Base-by-base conservation (phyloP, 2,329 filamentous ascomycete genomes). In the Talaromyces marneffei region DNA sequence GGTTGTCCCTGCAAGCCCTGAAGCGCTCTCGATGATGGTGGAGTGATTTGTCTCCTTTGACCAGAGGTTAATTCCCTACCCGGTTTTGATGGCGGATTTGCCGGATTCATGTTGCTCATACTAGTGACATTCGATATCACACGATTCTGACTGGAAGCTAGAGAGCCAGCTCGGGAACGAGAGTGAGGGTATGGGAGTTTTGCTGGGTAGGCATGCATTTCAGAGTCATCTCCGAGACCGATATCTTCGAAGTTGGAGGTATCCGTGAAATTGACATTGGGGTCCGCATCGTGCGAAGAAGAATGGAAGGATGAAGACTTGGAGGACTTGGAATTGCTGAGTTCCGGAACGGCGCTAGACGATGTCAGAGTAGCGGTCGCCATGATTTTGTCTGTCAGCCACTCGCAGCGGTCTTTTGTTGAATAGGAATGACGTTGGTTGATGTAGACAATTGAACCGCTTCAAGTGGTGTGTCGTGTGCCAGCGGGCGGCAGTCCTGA, bases 241-340 rank as follows among this genome's bases (percentile, higher is more conserved):
- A 97, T 96, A 66, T 97, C 93, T 74, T 97, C 93, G 69, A 97
- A 97, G 73, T 97, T 87, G 65, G 86, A 87, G 62, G 88, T 84
- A 71, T 96, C 90, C 57, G 86, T 82, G 50, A 90, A 79, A 56
- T 86, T 82, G 66, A 82, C 85, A 70, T 87, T 86, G 27, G 78
- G 75, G 67, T 90, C 89, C 69, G 91, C 88, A 69, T 85, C 79
- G 57, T 87, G 88, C 64, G 85, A 87, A 42, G 92, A 96, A 39
- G 92, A 96, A 68, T 88, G 88, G 70, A 93, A 89, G 55, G 91
- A 96, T 4, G 91, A 95, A 29, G 91, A 92, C 76, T 94, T 95
- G 66, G 91, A 96, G 65, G 91, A 94, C 75, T 93, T 95, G 63
- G 91, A 95, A 67, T 82, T 83, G 65, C 89, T 91, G 77, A 96